Percentiles rank a stretch among this genome's conserved stretches.
Evolutionary conservation across 1,284 basidiomycete genomes (phyloP).

Genomic region (Cryptococcus sp.): DNA sequence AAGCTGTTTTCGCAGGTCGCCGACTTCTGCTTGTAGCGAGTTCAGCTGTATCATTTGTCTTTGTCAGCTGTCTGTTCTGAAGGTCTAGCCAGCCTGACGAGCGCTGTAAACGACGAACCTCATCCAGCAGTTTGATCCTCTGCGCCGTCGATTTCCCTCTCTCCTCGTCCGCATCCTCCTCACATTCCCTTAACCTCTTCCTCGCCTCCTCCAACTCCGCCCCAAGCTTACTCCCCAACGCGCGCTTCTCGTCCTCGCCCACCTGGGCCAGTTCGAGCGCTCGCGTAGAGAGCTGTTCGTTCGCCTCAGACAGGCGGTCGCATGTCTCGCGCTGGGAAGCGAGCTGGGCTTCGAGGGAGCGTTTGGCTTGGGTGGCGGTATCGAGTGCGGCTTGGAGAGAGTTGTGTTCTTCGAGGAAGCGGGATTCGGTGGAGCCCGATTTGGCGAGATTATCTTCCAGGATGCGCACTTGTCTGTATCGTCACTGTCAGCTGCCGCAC

Average conservation of each 20-base stretch:
- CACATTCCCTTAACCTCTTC: conserved; percentile 25
- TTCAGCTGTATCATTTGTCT: conserved; percentile 33
- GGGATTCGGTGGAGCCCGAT: conserved; percentile 32
- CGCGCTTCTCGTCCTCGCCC: conserved; percentile 52
- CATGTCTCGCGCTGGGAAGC: conserved; percentile 68
- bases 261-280: conserved; percentile 72
- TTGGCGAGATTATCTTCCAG: conserved; percentile 68
- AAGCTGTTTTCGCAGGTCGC: conserved; percentile 40
- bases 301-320: conserved; percentile 68
- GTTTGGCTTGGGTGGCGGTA: conserved; percentile 60
- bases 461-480: conserved; percentile 60
- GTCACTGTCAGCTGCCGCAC: conserved; percentile 73
- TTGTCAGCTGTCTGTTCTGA: neutral
- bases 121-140: conserved; percentile 48
- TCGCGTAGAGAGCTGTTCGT: conserved; percentile 67
- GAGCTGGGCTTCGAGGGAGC: conserved; percentile 64
- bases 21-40: conserved; percentile 48
- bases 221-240: conserved; percentile 27
- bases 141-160: conserved; percentile 40
- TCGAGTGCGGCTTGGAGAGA: conserved; percentile 63
- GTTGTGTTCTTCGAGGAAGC: conserved; percentile 59
- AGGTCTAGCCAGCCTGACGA: neutral
- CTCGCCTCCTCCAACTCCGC: conserved; percentile 37
- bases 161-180: conserved; percentile 44
- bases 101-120: conserved; percentile 27